These are phyloP conservation scores for Ilex paraguariensis DNA, from an alignment of 305 asterid genomes.

Conservation along the genomic window DNA sequence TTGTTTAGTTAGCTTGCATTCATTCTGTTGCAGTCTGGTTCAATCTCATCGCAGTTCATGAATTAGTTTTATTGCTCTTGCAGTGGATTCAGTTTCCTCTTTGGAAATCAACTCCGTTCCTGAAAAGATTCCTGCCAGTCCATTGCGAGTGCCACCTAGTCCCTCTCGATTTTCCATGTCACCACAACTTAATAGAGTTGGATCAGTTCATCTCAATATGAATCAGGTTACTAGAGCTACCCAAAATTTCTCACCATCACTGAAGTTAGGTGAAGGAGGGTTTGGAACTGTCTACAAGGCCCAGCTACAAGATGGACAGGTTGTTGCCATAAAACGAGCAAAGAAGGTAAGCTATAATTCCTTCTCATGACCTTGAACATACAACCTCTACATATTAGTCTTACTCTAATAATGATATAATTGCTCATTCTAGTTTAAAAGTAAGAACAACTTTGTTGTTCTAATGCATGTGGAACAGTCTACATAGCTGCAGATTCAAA, in stretches of 20 bases:
- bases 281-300: slow-evolving; percentile 92
- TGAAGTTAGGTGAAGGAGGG: slow-evolving; percentile 86
- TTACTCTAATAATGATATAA: too few relatives aligned
- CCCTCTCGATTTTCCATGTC: slow-evolving; percentile 92
- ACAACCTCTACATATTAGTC: too few relatives aligned
- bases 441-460: too few relatives aligned
- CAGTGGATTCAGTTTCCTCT: slow-evolving; percentile 59
- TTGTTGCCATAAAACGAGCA: slow-evolving; percentile 92
- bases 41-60: not conserved
- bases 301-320: slow-evolving; percentile 65
- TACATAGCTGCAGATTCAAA: too few relatives aligned
- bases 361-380: too few relatives aligned
- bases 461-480: too few relatives aligned
- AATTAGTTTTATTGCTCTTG: slow-evolving; percentile 14
- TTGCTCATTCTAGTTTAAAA: too few relatives aligned
- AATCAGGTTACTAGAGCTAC: slow-evolving; percentile 69
- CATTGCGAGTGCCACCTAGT: slow-evolving; percentile 77
- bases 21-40: slow-evolving; percentile 8
- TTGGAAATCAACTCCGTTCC: slow-evolving; percentile 50
- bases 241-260: slow-evolving; percentile 64
- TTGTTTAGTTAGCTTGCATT: slow-evolving; percentile 4
- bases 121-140: slow-evolving; percentile 57
- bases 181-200: slow-evolving; percentile 75
- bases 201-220: slow-evolving; percentile 80
- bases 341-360: slow-evolving; percentile 50